Conservation (phyloP, 2,329 filamentous ascomycete species). For the Remersonia thermophila region DNA sequence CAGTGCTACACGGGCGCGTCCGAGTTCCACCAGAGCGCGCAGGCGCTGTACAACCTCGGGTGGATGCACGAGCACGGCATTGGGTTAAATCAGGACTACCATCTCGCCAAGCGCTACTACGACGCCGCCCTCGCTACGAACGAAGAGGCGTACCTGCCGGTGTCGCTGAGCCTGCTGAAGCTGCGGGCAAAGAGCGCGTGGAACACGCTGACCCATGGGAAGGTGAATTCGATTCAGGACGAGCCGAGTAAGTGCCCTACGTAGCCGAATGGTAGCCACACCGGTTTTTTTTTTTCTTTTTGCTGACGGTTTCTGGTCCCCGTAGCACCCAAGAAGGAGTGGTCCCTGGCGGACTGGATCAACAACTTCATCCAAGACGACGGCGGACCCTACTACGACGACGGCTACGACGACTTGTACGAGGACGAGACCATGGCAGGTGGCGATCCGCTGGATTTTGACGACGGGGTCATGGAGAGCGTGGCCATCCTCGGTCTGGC, state of each 20-base stretch:
- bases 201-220: constrained; percentile 86
- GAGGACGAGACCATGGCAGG: constrained; percentile 45
- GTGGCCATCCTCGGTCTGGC: constrained; percentile 71
- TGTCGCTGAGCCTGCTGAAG: constrained; percentile 78
- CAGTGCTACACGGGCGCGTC: constrained; percentile 87
- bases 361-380: constrained; percentile 69
- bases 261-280: neutral
- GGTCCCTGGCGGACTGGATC: constrained; percentile 77
- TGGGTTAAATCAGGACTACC: constrained; percentile 86
- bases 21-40: constrained; percentile 81
- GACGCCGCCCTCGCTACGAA: constrained; percentile 87
- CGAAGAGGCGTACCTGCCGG: constrained; percentile 83
- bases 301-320: neutral
- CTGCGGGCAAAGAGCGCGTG: constrained; percentile 77
- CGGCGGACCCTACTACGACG: constrained; percentile 49
- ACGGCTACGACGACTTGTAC: constrained; percentile 42
- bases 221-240: constrained; percentile 82
- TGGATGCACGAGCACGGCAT: constrained; percentile 99
- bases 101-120: constrained; percentile 92
- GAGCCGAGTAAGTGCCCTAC: constrained; percentile 58
- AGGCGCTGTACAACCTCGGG: constrained; percentile 91
- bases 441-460: constrained; percentile 38
- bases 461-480: constrained; percentile 74
- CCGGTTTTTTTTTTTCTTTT: too few relatives aligned
- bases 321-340: constrained; percentile 55